phyloP scores from a whole-genome alignment of 768 basidiomycete genomes.

The Lactifluus echinatus region DNA sequence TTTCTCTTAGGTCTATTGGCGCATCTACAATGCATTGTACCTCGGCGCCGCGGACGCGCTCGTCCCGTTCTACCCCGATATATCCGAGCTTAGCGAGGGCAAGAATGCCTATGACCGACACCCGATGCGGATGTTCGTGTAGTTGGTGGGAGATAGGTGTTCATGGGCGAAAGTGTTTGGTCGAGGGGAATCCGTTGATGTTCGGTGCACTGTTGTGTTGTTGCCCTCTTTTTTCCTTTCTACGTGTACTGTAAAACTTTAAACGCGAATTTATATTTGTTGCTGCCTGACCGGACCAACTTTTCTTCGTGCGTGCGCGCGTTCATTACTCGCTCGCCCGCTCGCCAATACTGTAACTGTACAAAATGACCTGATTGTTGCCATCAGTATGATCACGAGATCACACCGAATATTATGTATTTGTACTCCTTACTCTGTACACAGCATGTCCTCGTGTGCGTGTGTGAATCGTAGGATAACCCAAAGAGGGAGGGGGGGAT shows the following conservation, averaged over 20 bases:
- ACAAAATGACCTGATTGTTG: too few relatives aligned
- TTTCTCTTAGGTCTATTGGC: slow-evolving; percentile 68
- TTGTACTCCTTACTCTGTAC: neutral
- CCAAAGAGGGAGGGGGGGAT: neutral
- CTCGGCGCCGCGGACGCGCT: slow-evolving; percentile 85
- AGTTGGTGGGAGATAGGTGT: neutral
- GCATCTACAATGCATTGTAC: slow-evolving; percentile 90
- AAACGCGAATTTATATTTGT: neutral
- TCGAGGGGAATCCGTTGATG: neutral
- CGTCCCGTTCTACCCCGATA: slow-evolving; percentile 92
- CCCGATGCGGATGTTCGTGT: slow-evolving; percentile 78
- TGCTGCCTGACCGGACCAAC: neutral
- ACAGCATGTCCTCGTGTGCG: neutral
- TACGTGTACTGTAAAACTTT: slow-evolving; percentile 6
- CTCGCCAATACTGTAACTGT: too few relatives aligned
- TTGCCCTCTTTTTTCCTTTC: neutral
- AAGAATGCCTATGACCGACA: slow-evolving; percentile 85
- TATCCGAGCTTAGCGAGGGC: slow-evolving; percentile 82
- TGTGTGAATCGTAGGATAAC: neutral
- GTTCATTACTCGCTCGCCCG: too few relatives aligned
- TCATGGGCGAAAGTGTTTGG: neutral
- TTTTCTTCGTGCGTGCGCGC: too few relatives aligned
- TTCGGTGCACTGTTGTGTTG: neutral
- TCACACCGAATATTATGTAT: too few relatives aligned
- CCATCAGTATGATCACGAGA: too few relatives aligned